phyloP scores from a whole-genome alignment of 495 filamentous ascomycete species.

The Hyaloscypha bicolor region DNA sequence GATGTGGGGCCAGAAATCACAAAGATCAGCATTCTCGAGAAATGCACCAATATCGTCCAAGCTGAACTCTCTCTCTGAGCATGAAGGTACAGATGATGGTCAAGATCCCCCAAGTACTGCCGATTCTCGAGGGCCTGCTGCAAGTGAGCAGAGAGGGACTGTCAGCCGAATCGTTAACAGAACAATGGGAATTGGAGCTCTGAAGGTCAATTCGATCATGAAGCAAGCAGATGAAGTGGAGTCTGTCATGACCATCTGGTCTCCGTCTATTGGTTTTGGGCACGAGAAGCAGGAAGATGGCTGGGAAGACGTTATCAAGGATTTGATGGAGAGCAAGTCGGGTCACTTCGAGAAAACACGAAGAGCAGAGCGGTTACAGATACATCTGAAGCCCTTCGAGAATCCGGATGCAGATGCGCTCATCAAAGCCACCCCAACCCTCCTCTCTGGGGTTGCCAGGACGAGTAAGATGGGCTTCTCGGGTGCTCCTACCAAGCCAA shows the following conservation, averaged over 20 bases:
- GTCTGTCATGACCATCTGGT: conserved; percentile 78
- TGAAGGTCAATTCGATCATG: conserved; percentile 79
- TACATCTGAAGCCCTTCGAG: conserved; percentile 76
- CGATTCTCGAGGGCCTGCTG: conserved; percentile 47
- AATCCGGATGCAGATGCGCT: conserved; percentile 75
- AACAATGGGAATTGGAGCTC: conserved; percentile 76
- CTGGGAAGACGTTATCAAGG: conserved; percentile 75
- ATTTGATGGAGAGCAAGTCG: conserved; percentile 71
- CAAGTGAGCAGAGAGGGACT: conserved; percentile 39
- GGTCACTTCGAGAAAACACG: conserved; percentile 73
- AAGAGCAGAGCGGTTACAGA: conserved; percentile 69
- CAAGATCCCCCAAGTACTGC: conserved; percentile 52
- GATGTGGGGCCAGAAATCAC: conserved; percentile 72
- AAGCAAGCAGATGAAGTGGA: conserved; percentile 76
- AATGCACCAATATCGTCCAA: conserved; percentile 41
- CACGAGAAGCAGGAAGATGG: conserved; percentile 63
- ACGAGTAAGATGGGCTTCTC: conserved; percentile 94
- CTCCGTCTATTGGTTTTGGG: conserved; percentile 50
- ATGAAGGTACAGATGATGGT: conserved; percentile 40
- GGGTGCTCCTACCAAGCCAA: conserved; percentile 80
- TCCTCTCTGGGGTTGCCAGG: conserved; percentile 77
- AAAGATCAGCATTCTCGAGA: conserved; percentile 48
- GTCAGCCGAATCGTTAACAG: conserved; percentile 51
- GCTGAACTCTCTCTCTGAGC: conserved; percentile 51
- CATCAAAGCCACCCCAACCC: conserved; percentile 82